Percentiles rank a stretch among this genome's conserved stretches.
Evolutionary conservation across 108 stramenopile genomes (phyloP).

Genomic region (Fragilaria radians): DNA sequence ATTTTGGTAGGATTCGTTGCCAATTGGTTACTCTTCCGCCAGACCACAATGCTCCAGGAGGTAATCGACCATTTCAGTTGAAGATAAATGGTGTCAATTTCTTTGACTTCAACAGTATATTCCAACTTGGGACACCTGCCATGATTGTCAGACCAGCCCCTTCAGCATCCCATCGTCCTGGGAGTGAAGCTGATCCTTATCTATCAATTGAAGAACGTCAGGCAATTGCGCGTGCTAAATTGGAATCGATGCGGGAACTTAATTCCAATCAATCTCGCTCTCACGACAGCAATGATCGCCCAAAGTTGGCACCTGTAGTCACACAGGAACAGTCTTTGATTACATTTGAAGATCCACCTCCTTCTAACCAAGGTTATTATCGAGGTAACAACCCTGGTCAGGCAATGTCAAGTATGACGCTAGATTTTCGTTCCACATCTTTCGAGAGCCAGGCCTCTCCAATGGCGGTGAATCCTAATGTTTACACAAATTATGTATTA

Average conservation of each 20-base stretch:
- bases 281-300: not conserved
- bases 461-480: constrained; percentile 2
- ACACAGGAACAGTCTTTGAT: constrained; percentile 7
- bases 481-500: constrained; percentile 28
- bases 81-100: constrained; percentile 36
- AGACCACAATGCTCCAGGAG: constrained; percentile 19
- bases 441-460: constrained; percentile 5
- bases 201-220: constrained; percentile 34
- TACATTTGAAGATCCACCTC: constrained; percentile 29
- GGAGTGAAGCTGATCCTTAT: constrained; percentile 20
- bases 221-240: constrained; percentile 39
- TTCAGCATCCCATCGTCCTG: constrained; percentile 2
- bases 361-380: constrained; percentile 10
- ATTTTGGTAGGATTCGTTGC: constrained; percentile 17
- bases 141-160: constrained; percentile 27
- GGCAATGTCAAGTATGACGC: constrained; percentile 18
- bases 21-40: constrained; percentile 43
- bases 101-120: constrained; percentile 47
- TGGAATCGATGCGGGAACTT: constrained; percentile 37
- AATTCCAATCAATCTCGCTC: not conserved
- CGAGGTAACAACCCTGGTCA: not conserved
- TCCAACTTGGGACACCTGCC: constrained; percentile 37
- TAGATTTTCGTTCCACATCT: constrained; percentile 11
- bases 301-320: not conserved
- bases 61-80: constrained; percentile 44